Evolutionary conservation across 257 asterid genomes (phyloP).

Genomic region (Solanum dulcamara): DNA sequence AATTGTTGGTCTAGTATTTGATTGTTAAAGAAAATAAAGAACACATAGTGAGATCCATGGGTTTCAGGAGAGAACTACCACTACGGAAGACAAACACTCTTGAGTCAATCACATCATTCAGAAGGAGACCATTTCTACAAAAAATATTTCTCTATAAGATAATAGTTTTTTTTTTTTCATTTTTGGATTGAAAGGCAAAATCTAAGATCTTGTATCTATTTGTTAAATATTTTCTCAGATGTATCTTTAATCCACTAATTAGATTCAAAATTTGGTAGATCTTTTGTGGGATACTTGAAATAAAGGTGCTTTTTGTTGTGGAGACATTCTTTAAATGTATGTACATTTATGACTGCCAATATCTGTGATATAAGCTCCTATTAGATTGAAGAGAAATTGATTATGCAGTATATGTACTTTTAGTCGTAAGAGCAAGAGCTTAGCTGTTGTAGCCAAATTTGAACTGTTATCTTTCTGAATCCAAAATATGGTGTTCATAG

Average conservation of each 20-base stretch:
- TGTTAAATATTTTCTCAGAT: too few species aligned
- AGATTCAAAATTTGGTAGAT: too few species aligned
- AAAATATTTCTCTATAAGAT: not conserved
- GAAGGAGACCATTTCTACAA: too few species aligned
- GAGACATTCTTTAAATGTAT: not conserved
- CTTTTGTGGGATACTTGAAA: not conserved
- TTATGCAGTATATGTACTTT: not conserved
- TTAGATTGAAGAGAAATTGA: not conserved
- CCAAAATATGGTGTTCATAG: slow-evolving; percentile 11
- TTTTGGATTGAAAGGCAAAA: not conserved
- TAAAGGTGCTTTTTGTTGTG: not conserved
- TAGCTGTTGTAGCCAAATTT: not conserved
- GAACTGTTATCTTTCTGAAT: not conserved
- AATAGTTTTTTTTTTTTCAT: too few species aligned
- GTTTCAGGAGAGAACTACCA: not conserved
- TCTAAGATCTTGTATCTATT: too few species aligned
- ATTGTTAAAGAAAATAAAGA: not conserved
- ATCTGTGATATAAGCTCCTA: not conserved
- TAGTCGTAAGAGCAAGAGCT: not conserved
- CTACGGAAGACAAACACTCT: too few species aligned
- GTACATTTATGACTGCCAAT: not conserved
- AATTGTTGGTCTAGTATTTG: not conserved
- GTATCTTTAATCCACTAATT: too few species aligned
- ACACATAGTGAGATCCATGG: not conserved
- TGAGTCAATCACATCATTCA: too few species aligned